A percentile compares a stretch with the other conserved stretches of the same genome.
Conservation (phyloP, 768 basidiomycete genomes). For the Auricularia auricula-judae region DNA sequence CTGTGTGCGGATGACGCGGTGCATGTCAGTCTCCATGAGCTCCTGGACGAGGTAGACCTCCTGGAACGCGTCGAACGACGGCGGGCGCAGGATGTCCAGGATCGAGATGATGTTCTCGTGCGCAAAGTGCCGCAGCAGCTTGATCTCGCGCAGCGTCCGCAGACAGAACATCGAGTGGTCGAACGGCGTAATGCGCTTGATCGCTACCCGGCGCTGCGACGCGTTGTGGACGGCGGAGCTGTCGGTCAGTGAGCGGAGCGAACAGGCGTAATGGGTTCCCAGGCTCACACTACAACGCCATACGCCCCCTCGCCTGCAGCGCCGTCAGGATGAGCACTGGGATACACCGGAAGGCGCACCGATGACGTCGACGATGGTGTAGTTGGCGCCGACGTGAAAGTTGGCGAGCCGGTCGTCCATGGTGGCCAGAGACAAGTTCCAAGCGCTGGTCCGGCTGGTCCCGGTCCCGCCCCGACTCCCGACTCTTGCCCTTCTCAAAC, state of each 20-base stretch:
- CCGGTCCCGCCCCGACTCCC: too few species aligned
- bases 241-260: background rate
- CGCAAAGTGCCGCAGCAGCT: conserved; percentile 78
- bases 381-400: too few species aligned
- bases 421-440: too few species aligned
- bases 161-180: conserved; percentile 94
- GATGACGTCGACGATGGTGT: background rate
- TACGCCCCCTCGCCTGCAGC: conserved; percentile 73
- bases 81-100: conserved; percentile 80
- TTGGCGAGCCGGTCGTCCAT: too few species aligned
- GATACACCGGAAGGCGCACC: background rate
- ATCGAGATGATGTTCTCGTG: conserved; percentile 79
- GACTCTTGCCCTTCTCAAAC: too few species aligned
- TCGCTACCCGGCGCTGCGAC: conserved; percentile 78
- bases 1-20: conserved; percentile 93
- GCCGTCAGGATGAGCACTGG: background rate
- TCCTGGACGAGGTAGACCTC: conserved; percentile 84
- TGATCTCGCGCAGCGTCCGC: conserved; percentile 79
- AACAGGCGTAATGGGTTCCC: conserved; percentile 7
- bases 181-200: conserved; percentile 93
- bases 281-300: conserved; percentile 50
- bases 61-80: conserved; percentile 62
- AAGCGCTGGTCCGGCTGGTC: too few species aligned
- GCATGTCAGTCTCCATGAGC: conserved; percentile 84
- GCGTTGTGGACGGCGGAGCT: conserved; percentile 61